Conservation (phyloP, 2,329 filamentous ascomycete genomes). For the Tolypocladium amazonense region DNA sequence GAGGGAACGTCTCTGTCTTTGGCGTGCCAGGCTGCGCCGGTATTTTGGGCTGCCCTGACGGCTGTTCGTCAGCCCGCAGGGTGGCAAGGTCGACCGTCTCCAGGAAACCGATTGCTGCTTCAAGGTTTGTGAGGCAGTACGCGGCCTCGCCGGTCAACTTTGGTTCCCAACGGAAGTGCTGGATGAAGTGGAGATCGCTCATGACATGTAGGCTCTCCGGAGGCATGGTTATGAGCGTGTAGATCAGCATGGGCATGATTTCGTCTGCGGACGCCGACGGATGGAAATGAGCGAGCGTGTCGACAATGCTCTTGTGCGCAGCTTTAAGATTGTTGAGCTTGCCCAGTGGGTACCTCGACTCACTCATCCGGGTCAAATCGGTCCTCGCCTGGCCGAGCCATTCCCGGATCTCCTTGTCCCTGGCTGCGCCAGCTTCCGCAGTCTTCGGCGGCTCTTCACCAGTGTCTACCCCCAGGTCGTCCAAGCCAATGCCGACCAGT, state of each 20-base stretch:
- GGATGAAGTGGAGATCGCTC: constrained; percentile 91
- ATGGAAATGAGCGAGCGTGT: constrained; percentile 60
- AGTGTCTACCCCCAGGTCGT: constrained; percentile 72
- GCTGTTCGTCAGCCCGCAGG: constrained; percentile 67
- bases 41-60: constrained; percentile 54
- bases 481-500: constrained; percentile 82
- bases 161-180: constrained; percentile 74
- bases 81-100: constrained; percentile 92
- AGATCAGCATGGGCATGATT: constrained; percentile 93
- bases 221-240: constrained; percentile 83
- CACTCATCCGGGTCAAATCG: constrained; percentile 71
- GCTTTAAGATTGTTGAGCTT: constrained; percentile 84
- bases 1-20: constrained; percentile 44
- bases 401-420: constrained; percentile 56
- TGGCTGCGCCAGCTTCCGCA: constrained; percentile 46
- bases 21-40: constrained; percentile 36
- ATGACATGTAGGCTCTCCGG: constrained; percentile 80
- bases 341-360: constrained; percentile 77
- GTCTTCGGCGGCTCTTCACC: constrained; percentile 45
- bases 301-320: constrained; percentile 89
- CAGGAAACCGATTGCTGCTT: constrained; percentile 87
- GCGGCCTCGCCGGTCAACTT: constrained; percentile 90
- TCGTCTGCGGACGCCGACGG: constrained; percentile 89
- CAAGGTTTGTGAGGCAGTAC: constrained; percentile 92
- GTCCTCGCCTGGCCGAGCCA: constrained; percentile 59